Evolutionary conservation across 306 rosid genomes (phyloP), one percentile per base, ranked within the genome.

Genomic region (Pyrus bretschneideri): DNA sequence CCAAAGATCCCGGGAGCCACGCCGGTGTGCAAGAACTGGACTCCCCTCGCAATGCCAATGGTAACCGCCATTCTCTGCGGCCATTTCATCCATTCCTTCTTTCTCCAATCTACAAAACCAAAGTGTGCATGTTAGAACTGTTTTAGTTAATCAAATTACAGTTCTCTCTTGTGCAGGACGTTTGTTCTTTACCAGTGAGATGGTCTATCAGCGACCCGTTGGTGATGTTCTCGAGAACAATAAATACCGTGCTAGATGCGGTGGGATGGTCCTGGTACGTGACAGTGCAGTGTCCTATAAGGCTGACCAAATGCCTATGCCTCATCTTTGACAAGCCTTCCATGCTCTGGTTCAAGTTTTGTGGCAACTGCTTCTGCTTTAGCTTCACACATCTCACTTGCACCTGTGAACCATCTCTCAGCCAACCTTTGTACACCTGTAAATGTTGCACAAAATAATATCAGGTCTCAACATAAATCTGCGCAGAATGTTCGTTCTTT

Each of bases 261-360:
- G 83, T 88, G 58, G 91, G 86, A 71, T 80, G 90, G 68, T 88
- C 98, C 72, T 82, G 84, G 66, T 70, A 52, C 77, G 88, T 83
- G 71, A 88, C 75, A 58, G 80, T 67, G 79, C 86, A 80, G 71
- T 95, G 97, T 35, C 98, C 98, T 17, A 95, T 74, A 71, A 95
- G 85, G 79, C 97, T 92, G 70, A 92, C 97, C 85, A 95, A 80
- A 87, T 95, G 85, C 75, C 88, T 78, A 57, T 95, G 97, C 87
- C 97, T 89, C 64, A 92, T 82, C 85, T 84, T 79, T 27, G 88
- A 84, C 59, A 95, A 65, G 6, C 84, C 85, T 62, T 85, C 90
- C 84, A 89, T 80, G 73, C 77, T 83, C 79, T 81, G 91, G 73
- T 81, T 67, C 33, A 70, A 35, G 76, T 83, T 81, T 76, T 81